These are phyloP conservation scores for Aquanectria penicillioides DNA, from an alignment of 2,329 filamentous ascomycete genomes.

Conservation along the genomic window DNA sequence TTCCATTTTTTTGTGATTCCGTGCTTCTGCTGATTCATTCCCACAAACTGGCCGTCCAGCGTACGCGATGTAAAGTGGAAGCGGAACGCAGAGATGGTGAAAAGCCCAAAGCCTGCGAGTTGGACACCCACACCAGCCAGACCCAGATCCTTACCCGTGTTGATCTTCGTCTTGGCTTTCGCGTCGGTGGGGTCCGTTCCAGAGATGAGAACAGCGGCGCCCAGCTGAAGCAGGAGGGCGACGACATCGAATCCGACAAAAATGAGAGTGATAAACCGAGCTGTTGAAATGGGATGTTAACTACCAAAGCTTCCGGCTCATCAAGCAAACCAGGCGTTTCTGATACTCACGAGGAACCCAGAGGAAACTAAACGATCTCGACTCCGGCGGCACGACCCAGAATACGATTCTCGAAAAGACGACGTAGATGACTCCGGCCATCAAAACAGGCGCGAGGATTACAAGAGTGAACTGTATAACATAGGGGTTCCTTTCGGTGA, in stretches of 20 bases:
- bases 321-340: not conserved
- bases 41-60: slow-evolving; percentile 24
- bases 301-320: not conserved
- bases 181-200: slow-evolving; percentile 44
- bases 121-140: slow-evolving; percentile 47
- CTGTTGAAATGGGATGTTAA: not conserved
- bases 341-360: slow-evolving; percentile 36
- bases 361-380: slow-evolving; percentile 27
- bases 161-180: slow-evolving; percentile 42
- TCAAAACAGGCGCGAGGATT: slow-evolving; percentile 35
- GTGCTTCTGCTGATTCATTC: slow-evolving; percentile 23
- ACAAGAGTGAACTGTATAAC: slow-evolving; percentile 35
- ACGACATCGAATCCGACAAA: slow-evolving; percentile 53
- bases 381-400: slow-evolving; percentile 35
- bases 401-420: slow-evolving; percentile 36
- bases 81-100: slow-evolving; percentile 54
- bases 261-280: slow-evolving; percentile 46
- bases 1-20: slow-evolving; percentile 27
- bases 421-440: slow-evolving; percentile 41
- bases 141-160: slow-evolving; percentile 31
- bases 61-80: slow-evolving; percentile 55
- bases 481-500: slow-evolving; percentile 28
- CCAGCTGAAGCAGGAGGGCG: slow-evolving; percentile 50
- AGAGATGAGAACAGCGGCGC: slow-evolving; percentile 53
- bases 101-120: slow-evolving; percentile 57